phyloP scores from a whole-genome alignment of 2,329 filamentous ascomycete genomes.

The Phialocephala sp. region DNA sequence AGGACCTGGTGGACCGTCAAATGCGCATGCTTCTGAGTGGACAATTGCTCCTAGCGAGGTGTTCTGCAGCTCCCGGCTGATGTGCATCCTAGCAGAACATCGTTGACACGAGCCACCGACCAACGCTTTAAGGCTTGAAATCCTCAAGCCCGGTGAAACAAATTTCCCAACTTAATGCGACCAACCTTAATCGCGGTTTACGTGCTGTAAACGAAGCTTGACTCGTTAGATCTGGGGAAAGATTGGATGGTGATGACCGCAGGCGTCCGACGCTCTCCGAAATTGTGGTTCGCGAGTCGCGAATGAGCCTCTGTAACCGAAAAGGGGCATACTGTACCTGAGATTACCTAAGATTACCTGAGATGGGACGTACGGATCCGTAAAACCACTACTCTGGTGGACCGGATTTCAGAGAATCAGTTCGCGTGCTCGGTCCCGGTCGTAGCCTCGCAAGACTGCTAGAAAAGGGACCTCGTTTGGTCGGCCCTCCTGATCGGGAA shows the following conservation, averaged over 20 bases:
- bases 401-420: neutral
- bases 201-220: slow-evolving; percentile 2
- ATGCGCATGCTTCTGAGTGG: neutral
- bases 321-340: neutral
- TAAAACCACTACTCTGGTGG: neutral
- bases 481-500: neutral
- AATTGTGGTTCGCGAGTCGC: neutral
- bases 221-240: slow-evolving; percentile 5
- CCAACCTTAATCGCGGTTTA: slow-evolving; percentile 14
- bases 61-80: slow-evolving; percentile 9
- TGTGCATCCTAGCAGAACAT: neutral
- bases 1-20: neutral
- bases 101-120: neutral
- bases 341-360: neutral
- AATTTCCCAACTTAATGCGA: slow-evolving; percentile 26
- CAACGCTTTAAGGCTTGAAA: neutral
- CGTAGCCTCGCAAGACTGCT: too few species aligned
- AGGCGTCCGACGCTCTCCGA: neutral
- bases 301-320: neutral
- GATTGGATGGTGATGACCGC: slow-evolving; percentile 11
- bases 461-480: neutral
- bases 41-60: slow-evolving; percentile 3
- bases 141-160: slow-evolving; percentile 16
- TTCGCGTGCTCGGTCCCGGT: too few species aligned
- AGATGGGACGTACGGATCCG: neutral